Evolutionary conservation across 192 early-diverging fungal genomes (phyloP).

Genomic region (Obelidium mucronatum): DNA sequence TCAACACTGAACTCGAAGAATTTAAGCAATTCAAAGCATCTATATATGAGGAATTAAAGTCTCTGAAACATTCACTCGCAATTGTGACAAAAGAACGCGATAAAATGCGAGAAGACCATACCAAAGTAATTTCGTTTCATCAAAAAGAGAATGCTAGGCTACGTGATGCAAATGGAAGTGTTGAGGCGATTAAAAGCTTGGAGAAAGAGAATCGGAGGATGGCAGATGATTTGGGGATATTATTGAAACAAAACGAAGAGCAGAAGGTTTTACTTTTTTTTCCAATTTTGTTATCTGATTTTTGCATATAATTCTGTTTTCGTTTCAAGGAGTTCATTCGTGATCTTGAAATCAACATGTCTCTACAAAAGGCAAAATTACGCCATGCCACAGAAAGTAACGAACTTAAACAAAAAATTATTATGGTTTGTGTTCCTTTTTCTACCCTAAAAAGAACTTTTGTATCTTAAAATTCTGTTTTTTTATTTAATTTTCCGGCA

Average conservation of each 20-base stretch:
- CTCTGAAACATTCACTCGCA: not conserved
- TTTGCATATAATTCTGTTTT: not conserved
- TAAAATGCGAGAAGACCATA: constrained; percentile 16
- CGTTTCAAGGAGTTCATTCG: not conserved
- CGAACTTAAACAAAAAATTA: constrained; percentile 33
- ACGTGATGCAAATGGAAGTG: not conserved
- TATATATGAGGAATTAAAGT: constrained; percentile 16
- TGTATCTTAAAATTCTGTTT: not conserved
- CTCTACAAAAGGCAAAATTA: constrained; percentile 20
- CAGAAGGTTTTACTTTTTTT: constrained; percentile 7
- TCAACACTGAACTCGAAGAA: not conserved
- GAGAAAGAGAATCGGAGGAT: constrained; percentile 25
- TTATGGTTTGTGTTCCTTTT: not conserved
- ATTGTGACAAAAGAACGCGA: constrained; percentile 13
- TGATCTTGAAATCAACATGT: constrained; percentile 15
- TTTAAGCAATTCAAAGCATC: constrained; percentile 16
- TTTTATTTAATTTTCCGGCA: not conserved
- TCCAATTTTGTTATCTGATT: not conserved
- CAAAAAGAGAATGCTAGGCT: constrained; percentile 22
- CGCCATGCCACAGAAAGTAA: constrained; percentile 26
- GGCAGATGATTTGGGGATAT: constrained; percentile 20
- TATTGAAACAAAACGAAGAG: constrained; percentile 11
- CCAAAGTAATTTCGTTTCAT: constrained; percentile 24
- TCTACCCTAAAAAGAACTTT: not conserved
- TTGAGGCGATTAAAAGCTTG: not conserved